These are phyloP conservation scores for Vitis labrusca DNA, from an alignment of 164 flowering plant species.

Conservation along the genomic window DNA sequence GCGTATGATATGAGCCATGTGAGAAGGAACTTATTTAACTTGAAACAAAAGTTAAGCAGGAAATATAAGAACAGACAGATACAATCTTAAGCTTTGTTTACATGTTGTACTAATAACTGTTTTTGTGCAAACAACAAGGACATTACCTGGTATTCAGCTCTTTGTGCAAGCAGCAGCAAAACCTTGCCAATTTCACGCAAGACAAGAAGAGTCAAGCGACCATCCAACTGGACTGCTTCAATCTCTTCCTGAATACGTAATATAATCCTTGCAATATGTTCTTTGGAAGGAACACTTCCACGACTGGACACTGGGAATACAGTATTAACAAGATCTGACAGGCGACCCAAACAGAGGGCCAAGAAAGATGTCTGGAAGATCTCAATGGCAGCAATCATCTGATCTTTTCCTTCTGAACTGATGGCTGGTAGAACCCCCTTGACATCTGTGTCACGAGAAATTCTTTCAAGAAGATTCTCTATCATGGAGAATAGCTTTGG, in stretches of 20 bases:
- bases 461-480: slow-evolving; percentile 87
- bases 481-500: slow-evolving; percentile 80
- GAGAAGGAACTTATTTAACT: too few relatives aligned
- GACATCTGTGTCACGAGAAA: slow-evolving; percentile 86
- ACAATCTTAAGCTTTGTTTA: background rate
- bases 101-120: background rate
- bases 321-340: slow-evolving; percentile 81
- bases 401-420: slow-evolving; percentile 69
- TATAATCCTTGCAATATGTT: slow-evolving; percentile 75
- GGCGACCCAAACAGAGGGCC: slow-evolving; percentile 68
- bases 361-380: slow-evolving; percentile 85
- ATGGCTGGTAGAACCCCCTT: slow-evolving; percentile 92
- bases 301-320: slow-evolving; percentile 82
- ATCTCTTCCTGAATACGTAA: slow-evolving; percentile 88
- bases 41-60: background rate
- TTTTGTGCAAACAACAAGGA: background rate
- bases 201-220: slow-evolving; percentile 84
- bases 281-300: slow-evolving; percentile 89
- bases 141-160: slow-evolving; percentile 92
- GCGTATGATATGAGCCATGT: too few relatives aligned
- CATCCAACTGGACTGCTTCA: slow-evolving; percentile 87
- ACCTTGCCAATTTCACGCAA: slow-evolving; percentile 82
- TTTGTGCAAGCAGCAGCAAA: slow-evolving; percentile 69
- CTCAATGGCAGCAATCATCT: slow-evolving; percentile 76
- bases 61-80: background rate